Evolutionary conservation across 768 basidiomycete species (phyloP), one percentile per base, ranked within the genome.

Genomic region (Gelatoporia subvermispora): DNA sequence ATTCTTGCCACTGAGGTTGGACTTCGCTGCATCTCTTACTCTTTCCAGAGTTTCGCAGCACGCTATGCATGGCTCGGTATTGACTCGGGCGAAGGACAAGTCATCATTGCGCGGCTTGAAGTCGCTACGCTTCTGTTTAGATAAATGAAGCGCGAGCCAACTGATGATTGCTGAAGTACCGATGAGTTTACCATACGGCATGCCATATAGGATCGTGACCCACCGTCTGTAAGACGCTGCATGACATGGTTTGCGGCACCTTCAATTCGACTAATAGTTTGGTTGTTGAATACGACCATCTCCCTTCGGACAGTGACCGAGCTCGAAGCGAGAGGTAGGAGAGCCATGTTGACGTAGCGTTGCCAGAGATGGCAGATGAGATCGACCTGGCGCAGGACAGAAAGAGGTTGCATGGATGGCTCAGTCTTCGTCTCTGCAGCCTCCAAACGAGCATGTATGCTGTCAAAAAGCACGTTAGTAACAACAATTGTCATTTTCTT

Each of bases 21-120:
- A 78, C 46, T 79, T 79, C 13, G 86, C 85, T 8, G 76, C 77
- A 48, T 93, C 89, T 18, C 85, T 77, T 41, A 95, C 81, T 57
- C 81, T 88, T 54, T 89, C 88, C 43, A 99, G 69, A 25, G 76
- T 77, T 16, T 95, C 92, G 60, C 94, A 95, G 57, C 88, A 92
- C 1, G 81, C 74, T 16, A 83, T 60, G 62, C 93, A 97, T 0
- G 96, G 93, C 54, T 97, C 95, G 0, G 96, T 98, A 61, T 92
- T 96, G 22, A 91, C 91, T 18, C 93, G 73, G 3, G 93, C 91
- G 65, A 97, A 98, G 0, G 93, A 93, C 20, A 93, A 67, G 57
- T 98, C 95, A 60, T 99, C 96, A 57, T 97, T 93, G 34, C 87
- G 81, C 10, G 96, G 96, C 66, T 95, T 96, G 72, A 96, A 99